Evolutionary conservation across 2,329 filamentous ascomycete species (phyloP).

Genomic region (Alternaria alternata): DNA sequence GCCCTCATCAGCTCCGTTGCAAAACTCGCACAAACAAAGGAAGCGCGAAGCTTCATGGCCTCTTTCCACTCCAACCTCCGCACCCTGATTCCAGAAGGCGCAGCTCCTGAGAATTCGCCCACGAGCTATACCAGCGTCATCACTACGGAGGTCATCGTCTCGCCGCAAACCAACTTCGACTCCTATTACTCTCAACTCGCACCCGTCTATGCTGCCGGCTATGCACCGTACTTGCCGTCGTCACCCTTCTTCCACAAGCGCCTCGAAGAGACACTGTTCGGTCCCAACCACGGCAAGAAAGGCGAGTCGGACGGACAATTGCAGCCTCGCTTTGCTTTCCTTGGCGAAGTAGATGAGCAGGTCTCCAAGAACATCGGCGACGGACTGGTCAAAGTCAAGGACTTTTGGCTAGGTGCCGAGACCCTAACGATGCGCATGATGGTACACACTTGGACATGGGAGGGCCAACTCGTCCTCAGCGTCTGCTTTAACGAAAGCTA

Average conservation of each 20-base stretch:
- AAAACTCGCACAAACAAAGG: conserved; percentile 21
- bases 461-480: conserved; percentile 29
- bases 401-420: conserved; percentile 36
- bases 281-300: conserved; percentile 7
- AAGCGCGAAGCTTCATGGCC: conserved; percentile 32
- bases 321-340: conserved; percentile 29
- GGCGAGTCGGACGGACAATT: conserved; percentile 21
- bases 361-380: conserved; percentile 21
- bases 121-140: conserved; percentile 32
- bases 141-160: conserved; percentile 31
- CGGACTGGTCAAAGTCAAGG: conserved; percentile 27
- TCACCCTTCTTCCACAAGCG: conserved; percentile 31
- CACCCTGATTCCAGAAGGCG: conserved; percentile 26
- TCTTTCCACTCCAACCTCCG: conserved; percentile 37
- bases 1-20: conserved; percentile 27
- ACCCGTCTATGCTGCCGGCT: conserved; percentile 28
- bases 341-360: conserved; percentile 31
- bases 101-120: conserved; percentile 25
- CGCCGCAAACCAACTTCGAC: conserved; percentile 22
- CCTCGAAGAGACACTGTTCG: conserved; percentile 19
- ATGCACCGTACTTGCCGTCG: conserved; percentile 28
- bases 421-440: conserved; percentile 35
- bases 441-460: conserved; percentile 35
- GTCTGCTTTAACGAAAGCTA: conserved; percentile 34
- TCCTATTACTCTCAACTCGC: conserved; percentile 30